Percentiles rank a stretch among this genome's conserved stretches.
Evolutionary conservation across 2,329 filamentous ascomycete species (phyloP).

Genomic region (Lasiodiplodia gonubiensis): DNA sequence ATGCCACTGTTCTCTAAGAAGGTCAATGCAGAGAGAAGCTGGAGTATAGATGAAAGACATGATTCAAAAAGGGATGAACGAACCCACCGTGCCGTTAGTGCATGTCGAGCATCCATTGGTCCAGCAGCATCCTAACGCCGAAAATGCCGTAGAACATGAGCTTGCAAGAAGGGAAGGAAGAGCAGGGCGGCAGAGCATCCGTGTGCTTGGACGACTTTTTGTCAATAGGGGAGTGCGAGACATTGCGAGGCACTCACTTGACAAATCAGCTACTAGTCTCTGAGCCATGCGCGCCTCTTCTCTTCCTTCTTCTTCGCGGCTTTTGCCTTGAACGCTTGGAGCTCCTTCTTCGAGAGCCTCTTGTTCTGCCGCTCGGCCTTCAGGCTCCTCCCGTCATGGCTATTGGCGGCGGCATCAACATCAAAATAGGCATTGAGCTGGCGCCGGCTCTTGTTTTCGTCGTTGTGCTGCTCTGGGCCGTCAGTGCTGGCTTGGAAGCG

Average conservation of each 20-base stretch:
- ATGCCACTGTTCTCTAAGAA: constrained; percentile 24
- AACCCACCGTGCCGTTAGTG: constrained; percentile 20
- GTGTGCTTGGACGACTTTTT: neutral
- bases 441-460: constrained; percentile 83
- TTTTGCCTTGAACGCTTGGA: constrained; percentile 93
- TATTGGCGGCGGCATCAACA: constrained; percentile 90
- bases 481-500: constrained; percentile 73
- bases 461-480: constrained; percentile 77
- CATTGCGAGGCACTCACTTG: constrained; percentile 4
- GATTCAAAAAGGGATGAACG: constrained; percentile 12
- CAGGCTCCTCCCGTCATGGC: constrained; percentile 85
- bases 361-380: constrained; percentile 88
- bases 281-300: constrained; percentile 88
- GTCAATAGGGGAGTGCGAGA: constrained; percentile 3
- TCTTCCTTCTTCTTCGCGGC: constrained; percentile 88
- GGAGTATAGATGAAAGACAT: neutral
- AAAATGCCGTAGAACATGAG: constrained; percentile 6
- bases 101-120: constrained; percentile 1
- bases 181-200: neutral
- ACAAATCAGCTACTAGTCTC: constrained; percentile 64
- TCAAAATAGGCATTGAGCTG: constrained; percentile 97
- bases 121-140: constrained; percentile 5
- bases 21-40: constrained; percentile 19
- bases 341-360: constrained; percentile 81
- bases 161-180: neutral